A percentile compares a stretch with the other conserved stretches of the same genome.
These are phyloP conservation scores for Quercus variabilis DNA, from an alignment of 306 rosid genomes.

Conservation along the genomic window DNA sequence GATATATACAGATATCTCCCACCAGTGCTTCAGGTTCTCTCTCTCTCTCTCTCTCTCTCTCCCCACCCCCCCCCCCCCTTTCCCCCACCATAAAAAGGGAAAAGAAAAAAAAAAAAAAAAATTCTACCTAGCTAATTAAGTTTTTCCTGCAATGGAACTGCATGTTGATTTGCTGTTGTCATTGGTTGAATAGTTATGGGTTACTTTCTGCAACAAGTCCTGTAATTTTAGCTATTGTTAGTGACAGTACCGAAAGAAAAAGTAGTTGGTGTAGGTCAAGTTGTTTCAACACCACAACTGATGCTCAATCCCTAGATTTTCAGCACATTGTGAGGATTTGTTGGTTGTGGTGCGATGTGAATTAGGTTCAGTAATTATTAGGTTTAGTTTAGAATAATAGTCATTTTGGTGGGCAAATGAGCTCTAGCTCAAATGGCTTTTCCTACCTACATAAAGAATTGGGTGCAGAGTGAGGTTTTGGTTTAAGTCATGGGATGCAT, in stretches of 20 bases:
- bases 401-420: neutral
- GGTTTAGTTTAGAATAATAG: neutral
- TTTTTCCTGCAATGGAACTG: neutral
- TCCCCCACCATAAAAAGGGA: neutral
- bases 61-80: no score
- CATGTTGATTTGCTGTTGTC: neutral
- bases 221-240: neutral
- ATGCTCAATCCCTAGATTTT: neutral
- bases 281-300: neutral
- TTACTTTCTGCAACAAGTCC: neutral
- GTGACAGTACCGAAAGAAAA: neutral
- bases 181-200: neutral
- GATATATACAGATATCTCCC: slow-evolving; percentile 98
- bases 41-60: neutral
- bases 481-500: no score
- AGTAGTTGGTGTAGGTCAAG: neutral
- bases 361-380: neutral
- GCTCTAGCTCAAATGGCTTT: no score
- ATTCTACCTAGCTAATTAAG: neutral
- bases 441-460: no score
- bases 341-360: neutral
- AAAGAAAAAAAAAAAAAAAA: no score
- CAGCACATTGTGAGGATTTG: neutral
- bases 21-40: slow-evolving; percentile 93
- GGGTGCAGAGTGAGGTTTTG: no score